phyloP scores from a whole-genome alignment of 371 early-diverging fungal genomes.

The Entomophthora muscae region DNA sequence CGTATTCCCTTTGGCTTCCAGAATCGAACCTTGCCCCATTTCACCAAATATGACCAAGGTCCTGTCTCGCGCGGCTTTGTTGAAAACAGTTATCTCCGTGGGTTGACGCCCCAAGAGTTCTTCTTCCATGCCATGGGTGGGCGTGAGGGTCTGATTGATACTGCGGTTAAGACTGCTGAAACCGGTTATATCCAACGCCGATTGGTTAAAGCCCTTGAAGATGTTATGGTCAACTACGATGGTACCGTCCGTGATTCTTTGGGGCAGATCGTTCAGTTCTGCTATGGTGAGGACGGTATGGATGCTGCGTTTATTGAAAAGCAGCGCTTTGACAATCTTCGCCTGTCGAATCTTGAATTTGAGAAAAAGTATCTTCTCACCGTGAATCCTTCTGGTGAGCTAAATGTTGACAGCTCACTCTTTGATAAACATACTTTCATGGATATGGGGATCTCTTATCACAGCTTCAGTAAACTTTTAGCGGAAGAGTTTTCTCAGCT shows the following conservation, averaged over 20 bases:
- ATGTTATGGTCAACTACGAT: too few relatives aligned
- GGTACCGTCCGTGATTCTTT: slow-evolving; percentile 91
- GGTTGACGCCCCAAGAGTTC: too few relatives aligned
- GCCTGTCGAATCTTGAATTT: slow-evolving; percentile 46
- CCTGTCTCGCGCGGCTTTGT: too few relatives aligned
- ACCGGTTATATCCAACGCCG: too few relatives aligned
- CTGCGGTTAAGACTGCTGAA: too few relatives aligned
- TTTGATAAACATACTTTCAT: slow-evolving; percentile 16
- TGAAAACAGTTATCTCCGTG: too few relatives aligned
- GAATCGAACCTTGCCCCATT: slow-evolving; percentile 83
- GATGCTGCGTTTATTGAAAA: slow-evolving; percentile 72
- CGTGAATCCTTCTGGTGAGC: slow-evolving; percentile 38
- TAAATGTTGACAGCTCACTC: slow-evolving; percentile 28
- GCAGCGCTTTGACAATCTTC: slow-evolving; percentile 55
- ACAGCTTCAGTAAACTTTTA: slow-evolving; percentile 49
- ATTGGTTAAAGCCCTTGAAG: too few relatives aligned
- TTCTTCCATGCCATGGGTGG: slow-evolving; percentile 99
- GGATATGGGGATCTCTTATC: slow-evolving; percentile 40
- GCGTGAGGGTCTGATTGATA: slow-evolving; percentile 98
- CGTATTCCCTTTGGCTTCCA: slow-evolving; percentile 98
- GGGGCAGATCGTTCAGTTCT: slow-evolving; percentile 84
- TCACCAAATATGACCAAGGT: too few relatives aligned
- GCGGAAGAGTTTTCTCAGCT: slow-evolving; percentile 72
- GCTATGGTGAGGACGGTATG: too few relatives aligned
- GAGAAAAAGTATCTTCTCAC: slow-evolving; percentile 65